A percentile compares a stretch with the other conserved stretches of the same genome.
These are phyloP conservation scores for Phytophthora pistaciae DNA, from an alignment of 352 stramenopile genomes.

Conservation along the genomic window DNA sequence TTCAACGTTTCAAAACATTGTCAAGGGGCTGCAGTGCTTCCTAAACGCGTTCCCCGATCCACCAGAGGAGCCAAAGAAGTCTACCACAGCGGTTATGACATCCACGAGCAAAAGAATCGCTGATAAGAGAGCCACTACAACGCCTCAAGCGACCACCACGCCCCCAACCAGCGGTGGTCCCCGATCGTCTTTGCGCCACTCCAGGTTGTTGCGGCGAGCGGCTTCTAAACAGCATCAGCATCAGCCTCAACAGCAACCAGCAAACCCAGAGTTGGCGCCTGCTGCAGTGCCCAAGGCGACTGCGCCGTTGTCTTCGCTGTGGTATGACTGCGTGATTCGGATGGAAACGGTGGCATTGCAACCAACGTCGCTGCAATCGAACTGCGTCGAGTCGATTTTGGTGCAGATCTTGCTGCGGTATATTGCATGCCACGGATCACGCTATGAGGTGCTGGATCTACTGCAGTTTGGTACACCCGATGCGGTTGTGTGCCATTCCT, in stretches of 20 bases:
- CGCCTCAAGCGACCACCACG: neutral
- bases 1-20: slow-evolving; percentile 76
- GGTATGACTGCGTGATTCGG: slow-evolving; percentile 58
- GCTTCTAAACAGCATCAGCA: slow-evolving; percentile 21
- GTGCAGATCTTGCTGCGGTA: slow-evolving; percentile 86
- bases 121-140: slow-evolving; percentile 6
- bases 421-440: slow-evolving; percentile 82
- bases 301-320: slow-evolving; percentile 28
- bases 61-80: slow-evolving; percentile 22
- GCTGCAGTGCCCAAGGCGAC: slow-evolving; percentile 14
- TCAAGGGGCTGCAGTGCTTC: slow-evolving; percentile 84
- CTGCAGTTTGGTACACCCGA: slow-evolving; percentile 89
- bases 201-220: slow-evolving; percentile 25
- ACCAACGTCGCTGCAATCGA: slow-evolving; percentile 69
- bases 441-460: slow-evolving; percentile 86
- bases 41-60: slow-evolving; percentile 63
- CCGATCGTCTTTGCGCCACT: slow-evolving; percentile 12
- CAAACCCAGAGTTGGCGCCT: slow-evolving; percentile 2
- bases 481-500: slow-evolving; percentile 81
- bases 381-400: slow-evolving; percentile 75
- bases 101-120: neutral
- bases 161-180: slow-evolving; percentile 6
- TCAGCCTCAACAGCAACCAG: slow-evolving; percentile 24
- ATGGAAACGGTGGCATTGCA: slow-evolving; percentile 67
- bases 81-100: neutral